Evolutionary conservation across 495 filamentous ascomycete genomes (phyloP).

Genomic region (Diplogelasinospora grovesii): DNA sequence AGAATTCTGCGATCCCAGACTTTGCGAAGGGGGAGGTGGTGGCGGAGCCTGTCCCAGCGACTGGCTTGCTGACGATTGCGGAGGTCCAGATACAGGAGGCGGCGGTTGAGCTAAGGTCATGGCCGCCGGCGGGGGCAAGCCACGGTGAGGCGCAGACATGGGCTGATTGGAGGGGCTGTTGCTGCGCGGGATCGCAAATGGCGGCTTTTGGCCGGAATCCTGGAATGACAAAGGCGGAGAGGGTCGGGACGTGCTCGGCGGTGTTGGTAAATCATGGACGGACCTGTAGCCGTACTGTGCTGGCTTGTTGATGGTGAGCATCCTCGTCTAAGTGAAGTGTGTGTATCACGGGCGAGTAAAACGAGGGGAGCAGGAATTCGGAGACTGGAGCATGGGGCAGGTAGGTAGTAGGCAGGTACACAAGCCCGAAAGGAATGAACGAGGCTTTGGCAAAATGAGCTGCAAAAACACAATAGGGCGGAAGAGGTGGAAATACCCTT

Average conservation of each 20-base stretch:
- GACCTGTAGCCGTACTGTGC: constrained; percentile 58
- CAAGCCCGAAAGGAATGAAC: no score
- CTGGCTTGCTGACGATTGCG: constrained; percentile 23
- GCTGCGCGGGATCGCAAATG: constrained; percentile 29
- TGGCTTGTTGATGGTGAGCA: constrained; percentile 67
- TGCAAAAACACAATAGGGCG: constrained; percentile 14
- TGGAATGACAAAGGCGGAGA: constrained; percentile 51
- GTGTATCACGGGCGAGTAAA: constrained; percentile 9
- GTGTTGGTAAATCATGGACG: constrained; percentile 63
- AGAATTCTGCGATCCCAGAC: constrained; percentile 33
- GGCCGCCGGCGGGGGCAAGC: constrained; percentile 66
- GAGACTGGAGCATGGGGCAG: constrained; percentile 8
- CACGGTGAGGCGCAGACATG: constrained; percentile 70
- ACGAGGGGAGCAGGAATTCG: constrained; percentile 12
- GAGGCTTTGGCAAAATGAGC: constrained; percentile 11
- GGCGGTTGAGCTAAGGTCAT: constrained; percentile 58
- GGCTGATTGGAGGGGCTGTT: constrained; percentile 39
- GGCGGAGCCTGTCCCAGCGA: constrained; percentile 26
- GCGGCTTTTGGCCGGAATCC: constrained; percentile 40
- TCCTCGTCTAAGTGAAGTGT: constrained; percentile 29
- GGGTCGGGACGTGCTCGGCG: constrained; percentile 52
- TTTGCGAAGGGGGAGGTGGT: constrained; percentile 32
- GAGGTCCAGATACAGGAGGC: constrained; percentile 24
- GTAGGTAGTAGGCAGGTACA: constrained; percentile 6
- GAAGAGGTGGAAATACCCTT: constrained; percentile 45